Evolutionary conservation across 139 green algal genomes (phyloP).

Genomic region (Nannochloris sp.): DNA sequence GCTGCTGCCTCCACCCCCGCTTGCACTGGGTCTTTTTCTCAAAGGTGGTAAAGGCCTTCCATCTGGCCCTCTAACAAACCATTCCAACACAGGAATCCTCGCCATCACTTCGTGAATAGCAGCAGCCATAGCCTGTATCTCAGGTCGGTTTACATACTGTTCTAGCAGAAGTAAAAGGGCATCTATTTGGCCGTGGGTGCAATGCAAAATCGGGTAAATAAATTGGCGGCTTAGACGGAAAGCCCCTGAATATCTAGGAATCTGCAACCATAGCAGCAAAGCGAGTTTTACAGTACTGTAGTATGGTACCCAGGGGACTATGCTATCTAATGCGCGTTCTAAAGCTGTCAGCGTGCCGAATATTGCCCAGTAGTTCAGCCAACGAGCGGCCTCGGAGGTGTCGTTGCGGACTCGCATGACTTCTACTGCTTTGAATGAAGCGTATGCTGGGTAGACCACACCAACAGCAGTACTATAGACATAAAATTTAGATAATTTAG

Average conservation of each 20-base stretch:
- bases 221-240: background rate
- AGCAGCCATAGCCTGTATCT: constrained; percentile 12
- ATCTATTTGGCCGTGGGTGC: constrained; percentile 4
- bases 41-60: constrained; percentile 3
- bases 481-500: background rate
- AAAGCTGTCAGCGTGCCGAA: constrained; percentile 6
- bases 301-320: constrained; percentile 33
- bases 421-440: constrained; percentile 24
- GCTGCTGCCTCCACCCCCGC: too few relatives aligned
- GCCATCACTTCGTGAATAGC: constrained; percentile 1
- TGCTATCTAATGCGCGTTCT: background rate
- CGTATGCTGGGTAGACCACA: constrained; percentile 28
- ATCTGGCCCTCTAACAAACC: constrained; percentile 27
- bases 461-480: constrained; percentile 13
- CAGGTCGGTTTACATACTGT: constrained; percentile 2
- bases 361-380: constrained; percentile 18
- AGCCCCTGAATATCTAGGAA: constrained; percentile 16
- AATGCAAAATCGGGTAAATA: background rate
- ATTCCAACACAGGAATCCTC: constrained; percentile 19
- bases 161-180: background rate
- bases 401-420: background rate
- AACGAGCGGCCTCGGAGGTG: background rate
- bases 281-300: constrained; percentile 47
- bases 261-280: constrained; percentile 51
- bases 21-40: too few relatives aligned